A percentile compares a stretch with the other conserved stretches of the same genome.
Conservation (phyloP, 208 protist genomes). For the Acanthamoeba triangularis region DNA sequence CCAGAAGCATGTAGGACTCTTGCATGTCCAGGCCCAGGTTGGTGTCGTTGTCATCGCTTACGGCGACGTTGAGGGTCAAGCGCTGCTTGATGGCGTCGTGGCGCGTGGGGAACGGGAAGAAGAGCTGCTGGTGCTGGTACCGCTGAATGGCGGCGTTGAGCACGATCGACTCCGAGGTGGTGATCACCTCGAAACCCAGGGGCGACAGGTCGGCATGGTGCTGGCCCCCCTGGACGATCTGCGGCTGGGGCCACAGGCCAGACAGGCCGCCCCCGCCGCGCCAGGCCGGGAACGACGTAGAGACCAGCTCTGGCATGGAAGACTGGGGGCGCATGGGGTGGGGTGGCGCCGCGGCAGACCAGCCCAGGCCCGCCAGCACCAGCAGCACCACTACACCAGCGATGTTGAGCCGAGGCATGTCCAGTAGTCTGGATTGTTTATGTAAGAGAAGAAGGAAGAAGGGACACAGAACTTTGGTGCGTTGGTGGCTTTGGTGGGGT, state of each 20-base stretch:
- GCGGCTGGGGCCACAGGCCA: conserved; percentile 28
- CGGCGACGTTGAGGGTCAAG: background rate
- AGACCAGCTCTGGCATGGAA: background rate
- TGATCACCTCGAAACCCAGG: background rate
- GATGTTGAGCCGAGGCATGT: background rate
- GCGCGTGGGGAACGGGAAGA: conserved; percentile 4
- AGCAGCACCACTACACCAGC: background rate
- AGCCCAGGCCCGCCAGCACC: background rate
- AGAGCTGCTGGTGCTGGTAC: background rate
- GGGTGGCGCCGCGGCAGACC: background rate
- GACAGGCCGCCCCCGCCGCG: background rate
- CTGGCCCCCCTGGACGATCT: background rate
- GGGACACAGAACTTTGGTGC: too few relatives aligned
- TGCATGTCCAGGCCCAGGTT: background rate
- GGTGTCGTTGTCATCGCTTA: conserved; percentile 14
- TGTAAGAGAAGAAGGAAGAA: too few relatives aligned
- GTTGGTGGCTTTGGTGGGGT: too few relatives aligned
- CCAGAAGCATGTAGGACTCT: conserved; percentile 8
- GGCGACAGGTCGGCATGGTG: background rate
- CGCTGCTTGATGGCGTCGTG: background rate
- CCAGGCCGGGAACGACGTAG: conserved; percentile 4
- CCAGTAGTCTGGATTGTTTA: too few relatives aligned
- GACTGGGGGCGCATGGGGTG: background rate
- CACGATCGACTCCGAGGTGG: background rate
- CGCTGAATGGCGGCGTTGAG: conserved; percentile 35